Percentiles rank a stretch among this genome's conserved stretches.
Evolutionary conservation across 108 stramenopile species (phyloP).

Genomic region (Nitzschia sp.): DNA sequence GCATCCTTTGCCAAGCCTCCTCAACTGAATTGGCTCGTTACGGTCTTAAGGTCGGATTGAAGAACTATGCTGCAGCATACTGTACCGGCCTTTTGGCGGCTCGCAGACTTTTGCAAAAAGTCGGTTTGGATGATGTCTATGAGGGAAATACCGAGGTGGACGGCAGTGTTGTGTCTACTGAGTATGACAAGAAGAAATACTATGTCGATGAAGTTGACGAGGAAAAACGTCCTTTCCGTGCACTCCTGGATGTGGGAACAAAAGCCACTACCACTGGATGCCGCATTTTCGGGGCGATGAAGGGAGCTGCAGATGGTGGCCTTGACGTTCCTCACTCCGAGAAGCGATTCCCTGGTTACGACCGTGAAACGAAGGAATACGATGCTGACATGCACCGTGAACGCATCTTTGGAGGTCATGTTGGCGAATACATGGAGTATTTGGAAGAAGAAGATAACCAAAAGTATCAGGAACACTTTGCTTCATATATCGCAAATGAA

Average conservation of each 20-base stretch:
- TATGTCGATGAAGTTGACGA: conserved; percentile 98
- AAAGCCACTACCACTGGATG: conserved; percentile 94
- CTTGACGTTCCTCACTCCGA: conserved; percentile 96
- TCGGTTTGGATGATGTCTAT: conserved; percentile 95
- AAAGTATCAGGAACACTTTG: conserved; percentile 92
- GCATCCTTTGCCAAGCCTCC: conserved; percentile 83
- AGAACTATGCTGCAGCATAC: conserved; percentile 99
- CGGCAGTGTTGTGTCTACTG: conserved; percentile 82
- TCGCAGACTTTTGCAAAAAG: conserved; percentile 94
- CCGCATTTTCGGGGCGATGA: conserved; percentile 96
- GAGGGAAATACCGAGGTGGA: conserved; percentile 90
- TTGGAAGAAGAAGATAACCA: conserved; percentile 97
- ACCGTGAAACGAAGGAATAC: conserved; percentile 96
- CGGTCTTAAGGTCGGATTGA: conserved; percentile 94
- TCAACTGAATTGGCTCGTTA: conserved; percentile 95
- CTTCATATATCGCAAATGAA: conserved; percentile 77
- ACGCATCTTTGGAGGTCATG: conserved; percentile 97
- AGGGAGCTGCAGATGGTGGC: conserved; percentile 99
- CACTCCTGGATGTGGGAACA: conserved; percentile 95
- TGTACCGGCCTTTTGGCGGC: conserved; percentile 97
- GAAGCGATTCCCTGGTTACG: conserved; percentile 99
- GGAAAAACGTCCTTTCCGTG: conserved; percentile 97
- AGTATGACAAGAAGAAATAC: conserved; percentile 92
- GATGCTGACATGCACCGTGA: conserved; percentile 97
- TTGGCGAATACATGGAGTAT: conserved; percentile 97